Conservation (phyloP, 2,329 filamentous ascomycete species). For the Nakataea oryzae region DNA sequence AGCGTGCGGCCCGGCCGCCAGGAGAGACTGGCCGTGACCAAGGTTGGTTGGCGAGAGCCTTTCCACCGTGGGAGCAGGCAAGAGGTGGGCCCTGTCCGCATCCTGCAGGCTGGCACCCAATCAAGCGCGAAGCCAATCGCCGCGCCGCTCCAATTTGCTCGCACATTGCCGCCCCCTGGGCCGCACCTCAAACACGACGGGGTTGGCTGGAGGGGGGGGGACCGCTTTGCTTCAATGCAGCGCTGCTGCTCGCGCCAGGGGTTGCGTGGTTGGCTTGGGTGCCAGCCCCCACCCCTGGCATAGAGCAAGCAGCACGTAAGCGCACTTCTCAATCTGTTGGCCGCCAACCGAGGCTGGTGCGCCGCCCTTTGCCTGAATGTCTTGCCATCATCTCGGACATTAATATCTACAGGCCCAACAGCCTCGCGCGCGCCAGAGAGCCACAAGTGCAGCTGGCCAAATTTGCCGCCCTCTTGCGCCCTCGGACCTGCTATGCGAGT, state of each 20-base stretch:
- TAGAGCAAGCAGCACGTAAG: neutral
- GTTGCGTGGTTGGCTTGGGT: neutral
- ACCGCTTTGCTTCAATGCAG: neutral
- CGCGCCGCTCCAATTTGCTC: too few relatives aligned
- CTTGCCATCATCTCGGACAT: too few relatives aligned
- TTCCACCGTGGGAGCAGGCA: too few relatives aligned
- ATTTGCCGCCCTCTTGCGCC: neutral
- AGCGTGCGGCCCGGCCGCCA: neutral
- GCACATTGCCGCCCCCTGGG: neutral
- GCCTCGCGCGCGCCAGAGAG: too few relatives aligned
- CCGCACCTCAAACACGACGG: neutral
- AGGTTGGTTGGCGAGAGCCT: neutral
- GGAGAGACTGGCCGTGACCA: neutral
- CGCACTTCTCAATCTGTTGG: neutral
- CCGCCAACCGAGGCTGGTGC: neutral
- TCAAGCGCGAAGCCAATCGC: neutral
- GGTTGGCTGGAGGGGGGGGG: neutral
- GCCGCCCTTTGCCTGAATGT: too few relatives aligned
- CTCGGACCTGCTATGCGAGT: neutral
- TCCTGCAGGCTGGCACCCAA: neutral
- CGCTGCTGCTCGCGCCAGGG: neutral
- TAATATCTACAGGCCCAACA: too few relatives aligned
- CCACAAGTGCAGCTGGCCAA: neutral
- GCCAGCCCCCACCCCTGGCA: too few relatives aligned
- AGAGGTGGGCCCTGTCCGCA: neutral